Conservation (phyloP, 164 flowering plant genomes). For the Magnolia officinalis region DNA sequence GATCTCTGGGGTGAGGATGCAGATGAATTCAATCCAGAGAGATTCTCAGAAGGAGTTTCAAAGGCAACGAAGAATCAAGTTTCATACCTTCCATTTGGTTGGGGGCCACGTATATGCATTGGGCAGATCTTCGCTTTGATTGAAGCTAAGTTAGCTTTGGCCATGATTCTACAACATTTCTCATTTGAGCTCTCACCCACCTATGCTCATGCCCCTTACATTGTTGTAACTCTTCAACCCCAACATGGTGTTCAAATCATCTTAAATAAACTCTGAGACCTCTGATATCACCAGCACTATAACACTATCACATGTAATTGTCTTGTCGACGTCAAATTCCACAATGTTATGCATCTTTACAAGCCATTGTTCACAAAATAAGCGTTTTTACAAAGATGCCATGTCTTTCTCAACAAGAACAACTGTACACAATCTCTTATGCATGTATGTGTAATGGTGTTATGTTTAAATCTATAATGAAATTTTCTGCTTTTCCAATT, state of each 20-base stretch:
- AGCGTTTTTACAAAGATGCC: too few relatives aligned
- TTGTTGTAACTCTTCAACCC: constrained; percentile 1
- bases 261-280: neutral
- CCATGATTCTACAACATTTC: constrained; percentile 7
- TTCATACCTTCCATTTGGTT: constrained; percentile 3
- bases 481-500: too few relatives aligned
- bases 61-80: constrained; percentile 4
- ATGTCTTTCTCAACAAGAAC: too few relatives aligned
- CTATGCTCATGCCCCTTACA: constrained; percentile 7
- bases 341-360: too few relatives aligned
- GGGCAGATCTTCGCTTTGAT: constrained; percentile 4
- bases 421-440: too few relatives aligned
- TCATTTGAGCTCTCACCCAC: constrained; percentile 6
- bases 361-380: too few relatives aligned
- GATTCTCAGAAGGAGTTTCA: constrained; percentile 14
- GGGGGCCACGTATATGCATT: constrained; percentile 7
- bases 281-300: neutral
- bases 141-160: constrained; percentile 6
- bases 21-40: constrained; percentile 10
- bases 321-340: too few relatives aligned
- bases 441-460: too few relatives aligned
- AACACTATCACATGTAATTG: neutral
- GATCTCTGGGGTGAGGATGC: constrained; percentile 16
- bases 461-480: too few relatives aligned
- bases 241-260: constrained; percentile 5